Percentiles rank a stretch among this genome's conserved stretches.
These are phyloP conservation scores for Exophiala aquamarina DNA, from an alignment of 2,329 filamentous ascomycete genomes.

Conservation along the genomic window DNA sequence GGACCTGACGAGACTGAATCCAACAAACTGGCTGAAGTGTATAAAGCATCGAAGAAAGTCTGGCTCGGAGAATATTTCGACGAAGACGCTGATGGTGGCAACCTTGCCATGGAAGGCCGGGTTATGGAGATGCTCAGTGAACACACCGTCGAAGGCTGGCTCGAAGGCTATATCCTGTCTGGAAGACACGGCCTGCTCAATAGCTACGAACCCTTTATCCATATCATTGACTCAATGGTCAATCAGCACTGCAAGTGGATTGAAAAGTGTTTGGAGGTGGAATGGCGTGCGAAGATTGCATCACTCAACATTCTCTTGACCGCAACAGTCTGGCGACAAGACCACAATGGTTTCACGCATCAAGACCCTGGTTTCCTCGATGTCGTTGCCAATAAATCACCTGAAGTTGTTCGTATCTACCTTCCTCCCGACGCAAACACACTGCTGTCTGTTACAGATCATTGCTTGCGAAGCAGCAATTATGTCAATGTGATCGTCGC, in stretches of 20 bases:
- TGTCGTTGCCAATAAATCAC: conserved; percentile 75
- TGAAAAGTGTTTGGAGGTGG: conserved; percentile 76
- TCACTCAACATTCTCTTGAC: conserved; percentile 80
- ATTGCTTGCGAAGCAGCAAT: conserved; percentile 71
- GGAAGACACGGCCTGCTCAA: conserved; percentile 75
- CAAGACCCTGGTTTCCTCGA: conserved; percentile 80
- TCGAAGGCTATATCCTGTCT: conserved; percentile 75
- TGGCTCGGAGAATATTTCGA: conserved; percentile 79
- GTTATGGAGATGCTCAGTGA: conserved; percentile 86
- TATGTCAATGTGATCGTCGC: conserved; percentile 81
- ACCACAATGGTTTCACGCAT: conserved; percentile 82
- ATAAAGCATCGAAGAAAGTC: conserved; percentile 73
- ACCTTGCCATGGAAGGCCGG: conserved; percentile 65
- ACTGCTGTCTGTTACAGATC: conserved; percentile 71
- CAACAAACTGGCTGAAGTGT: conserved; percentile 72
- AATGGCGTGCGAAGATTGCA: conserved; percentile 71
- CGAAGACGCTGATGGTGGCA: conserved; percentile 72
- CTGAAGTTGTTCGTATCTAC: conserved; percentile 78
- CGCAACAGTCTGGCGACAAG: conserved; percentile 77
- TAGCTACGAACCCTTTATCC: conserved; percentile 80
- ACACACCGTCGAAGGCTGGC: conserved; percentile 76
- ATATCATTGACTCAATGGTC: conserved; percentile 82
- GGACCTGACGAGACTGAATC: conserved; percentile 80
- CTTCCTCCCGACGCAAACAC: conserved; percentile 78
- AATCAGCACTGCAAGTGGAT: conserved; percentile 86